Evolutionary conservation across 495 filamentous ascomycete species (phyloP), one percentile per base, ranked within the genome.

Genomic region (Daldinia grandis): DNA sequence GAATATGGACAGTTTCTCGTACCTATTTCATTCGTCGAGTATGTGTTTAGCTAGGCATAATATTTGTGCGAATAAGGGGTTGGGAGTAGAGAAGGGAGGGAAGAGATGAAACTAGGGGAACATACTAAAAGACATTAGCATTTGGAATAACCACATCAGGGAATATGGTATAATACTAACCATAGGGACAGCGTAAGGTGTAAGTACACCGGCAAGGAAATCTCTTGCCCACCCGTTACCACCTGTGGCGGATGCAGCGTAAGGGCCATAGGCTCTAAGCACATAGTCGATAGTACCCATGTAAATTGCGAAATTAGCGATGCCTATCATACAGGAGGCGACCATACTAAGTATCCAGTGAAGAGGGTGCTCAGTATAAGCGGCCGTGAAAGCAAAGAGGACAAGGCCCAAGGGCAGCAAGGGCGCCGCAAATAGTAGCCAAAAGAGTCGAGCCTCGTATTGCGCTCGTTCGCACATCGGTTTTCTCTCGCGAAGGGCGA

Each of bases 211-310:
- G 64, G 90, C 90, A 14, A 92, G 80, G 81, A 92, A 90, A 75
- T 92, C 90, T 68, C 90, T 84, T 31, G 89, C 80, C 86, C 85
- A 91, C 64, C 88, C 90, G 71, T 92, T 92, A 47, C 90, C 90
- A 63, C 90, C 90, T 7, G 90, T 92, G 0, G 90, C 90, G 6
- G 89, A 91, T 5, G 90, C 89, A 4, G 89, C 90, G 79, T 92
- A 92, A 0, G 88, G 88, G 1, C 90, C 90, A 64, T 92, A 92
- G 24, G 88, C 86, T 71, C 83, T 85, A 62, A 92, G 87, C 85
- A 91, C 91, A 78, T 92, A 92, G 77, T 92, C 90, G 68, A 92
- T 90, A 9, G 90, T 91, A 8, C 88, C 88, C 88, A 91, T 91
- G 77, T 92, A 92, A 67, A 92, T 92, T 25, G 72, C 42, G 73